phyloP scores from a whole-genome alignment of 1,139 yeast genomes.

The Yamadazyma mexicana region DNA sequence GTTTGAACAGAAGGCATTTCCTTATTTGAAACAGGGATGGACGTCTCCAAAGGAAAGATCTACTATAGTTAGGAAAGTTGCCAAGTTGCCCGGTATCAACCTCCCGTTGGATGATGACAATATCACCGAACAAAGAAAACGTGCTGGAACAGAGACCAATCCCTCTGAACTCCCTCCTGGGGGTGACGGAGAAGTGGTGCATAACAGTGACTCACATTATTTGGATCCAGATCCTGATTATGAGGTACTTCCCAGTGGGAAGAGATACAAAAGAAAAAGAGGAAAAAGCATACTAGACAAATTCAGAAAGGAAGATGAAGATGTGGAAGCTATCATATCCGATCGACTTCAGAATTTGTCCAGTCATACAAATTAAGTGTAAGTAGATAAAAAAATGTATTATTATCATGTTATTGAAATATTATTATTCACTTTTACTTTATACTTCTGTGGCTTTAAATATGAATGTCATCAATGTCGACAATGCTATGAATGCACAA shows the following conservation, averaged over 20 bases:
- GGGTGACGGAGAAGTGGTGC: conserved; percentile 41
- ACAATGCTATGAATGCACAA: conserved; percentile 69
- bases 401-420: no score
- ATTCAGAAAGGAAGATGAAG: conserved; percentile 41
- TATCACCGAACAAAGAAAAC: conserved; percentile 42
- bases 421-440: conserved; percentile 22
- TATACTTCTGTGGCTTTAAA: conserved; percentile 43
- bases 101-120: conserved; percentile 12
- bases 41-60: conserved; percentile 52
- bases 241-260: conserved; percentile 73
- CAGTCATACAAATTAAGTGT: neutral
- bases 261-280: conserved; percentile 46
- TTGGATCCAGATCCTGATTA: conserved; percentile 24
- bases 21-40: conserved; percentile 84
- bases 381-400: neutral
- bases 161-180: conserved; percentile 52
- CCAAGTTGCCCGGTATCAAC: conserved; percentile 5
- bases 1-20: conserved; percentile 71
- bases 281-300: conserved; percentile 24
- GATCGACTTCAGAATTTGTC: conserved; percentile 29
- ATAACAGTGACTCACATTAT: conserved; percentile 18
- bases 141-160: conserved; percentile 51
- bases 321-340: conserved; percentile 60
- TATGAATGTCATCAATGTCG: conserved; percentile 71
- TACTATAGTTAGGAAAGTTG: conserved; percentile 12